Percentiles rank a stretch among this genome's conserved stretches.
These are phyloP conservation scores for Xylaria sp. DNA, from an alignment of 2,329 filamentous ascomycete species.

Conservation along the genomic window DNA sequence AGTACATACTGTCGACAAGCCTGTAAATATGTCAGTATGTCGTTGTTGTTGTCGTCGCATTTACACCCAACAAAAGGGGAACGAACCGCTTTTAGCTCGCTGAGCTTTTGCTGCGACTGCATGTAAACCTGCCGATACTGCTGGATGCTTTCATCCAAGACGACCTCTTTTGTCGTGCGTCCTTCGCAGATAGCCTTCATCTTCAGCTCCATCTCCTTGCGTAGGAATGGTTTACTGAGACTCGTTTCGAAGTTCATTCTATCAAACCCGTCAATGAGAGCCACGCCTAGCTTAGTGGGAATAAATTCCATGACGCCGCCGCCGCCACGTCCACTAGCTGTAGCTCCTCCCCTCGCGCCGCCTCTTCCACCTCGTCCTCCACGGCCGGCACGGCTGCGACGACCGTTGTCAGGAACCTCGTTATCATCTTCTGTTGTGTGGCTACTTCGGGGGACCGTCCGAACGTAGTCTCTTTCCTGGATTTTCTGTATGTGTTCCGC, in stretches of 20 bases:
- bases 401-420: slow-evolving; percentile 38
- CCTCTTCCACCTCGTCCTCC: slow-evolving; percentile 43
- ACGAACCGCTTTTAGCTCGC: slow-evolving; percentile 57
- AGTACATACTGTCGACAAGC: slow-evolving; percentile 55
- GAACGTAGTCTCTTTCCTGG: slow-evolving; percentile 81
- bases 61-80: not conserved
- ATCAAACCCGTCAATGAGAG: slow-evolving; percentile 90
- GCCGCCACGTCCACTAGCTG: slow-evolving; percentile 41
- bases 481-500: slow-evolving; percentile 97
- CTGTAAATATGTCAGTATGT: slow-evolving; percentile 28
- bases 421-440: slow-evolving; percentile 33
- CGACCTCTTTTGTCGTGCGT: slow-evolving; percentile 63
- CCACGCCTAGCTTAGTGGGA: slow-evolving; percentile 84
- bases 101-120: slow-evolving; percentile 71
- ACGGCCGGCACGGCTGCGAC: slow-evolving; percentile 46
- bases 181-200: slow-evolving; percentile 98
- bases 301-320: slow-evolving; percentile 76
- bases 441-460: slow-evolving; percentile 48
- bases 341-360: slow-evolving; percentile 32
- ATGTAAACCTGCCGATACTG: slow-evolving; percentile 85
- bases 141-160: slow-evolving; percentile 76
- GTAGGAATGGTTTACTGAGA: slow-evolving; percentile 88
- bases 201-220: slow-evolving; percentile 95
- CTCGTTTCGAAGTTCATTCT: slow-evolving; percentile 89
- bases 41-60: not conserved